phyloP scores from a whole-genome alignment of 192 early-diverging fungal genomes.

The Mortierella alpina region DNA sequence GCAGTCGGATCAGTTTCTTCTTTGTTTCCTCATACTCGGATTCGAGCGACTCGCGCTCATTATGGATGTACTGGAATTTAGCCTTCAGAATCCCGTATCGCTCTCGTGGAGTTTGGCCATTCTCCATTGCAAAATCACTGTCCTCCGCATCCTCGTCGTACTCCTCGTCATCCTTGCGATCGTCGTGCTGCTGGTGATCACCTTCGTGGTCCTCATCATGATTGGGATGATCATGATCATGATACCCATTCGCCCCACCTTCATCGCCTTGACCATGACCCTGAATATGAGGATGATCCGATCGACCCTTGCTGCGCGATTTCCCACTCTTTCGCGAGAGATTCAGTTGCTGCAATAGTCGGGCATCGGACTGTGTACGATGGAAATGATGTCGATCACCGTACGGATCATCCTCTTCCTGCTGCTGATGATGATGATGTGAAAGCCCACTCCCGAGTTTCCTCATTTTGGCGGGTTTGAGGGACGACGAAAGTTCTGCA shows the following conservation, averaged over 20 bases:
- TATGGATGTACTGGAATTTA: conserved; percentile 43
- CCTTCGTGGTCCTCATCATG: neutral
- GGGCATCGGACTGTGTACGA: conserved; percentile 8
- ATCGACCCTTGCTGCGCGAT: neutral
- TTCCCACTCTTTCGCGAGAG: conserved; percentile 4
- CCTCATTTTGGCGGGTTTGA: conserved; percentile 23
- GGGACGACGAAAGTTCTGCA: conserved; percentile 1
- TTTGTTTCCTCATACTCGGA: conserved; percentile 45
- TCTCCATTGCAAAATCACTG: conserved; percentile 38
- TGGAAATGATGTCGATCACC: too few species aligned
- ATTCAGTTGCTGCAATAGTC: conserved; percentile 19
- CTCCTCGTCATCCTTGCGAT: conserved; percentile 9
- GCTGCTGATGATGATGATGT: conserved; percentile 1
- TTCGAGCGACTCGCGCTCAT: conserved; percentile 43
- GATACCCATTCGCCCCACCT: neutral
- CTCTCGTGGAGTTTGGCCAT: conserved; percentile 31
- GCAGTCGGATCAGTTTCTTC: conserved; percentile 28
- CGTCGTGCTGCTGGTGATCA: neutral
- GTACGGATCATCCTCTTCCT: too few species aligned
- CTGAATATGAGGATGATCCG: neutral
- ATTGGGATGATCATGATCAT: neutral
- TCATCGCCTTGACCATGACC: neutral
- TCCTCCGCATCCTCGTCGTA: conserved; percentile 32
- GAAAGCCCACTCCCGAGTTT: conserved; percentile 23
- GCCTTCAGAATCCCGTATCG: conserved; percentile 46